Percentiles rank a stretch among this genome's conserved stretches.
These are phyloP conservation scores for Endocarpon pusillum DNA, from an alignment of 495 filamentous ascomycete species.

Conservation along the genomic window DNA sequence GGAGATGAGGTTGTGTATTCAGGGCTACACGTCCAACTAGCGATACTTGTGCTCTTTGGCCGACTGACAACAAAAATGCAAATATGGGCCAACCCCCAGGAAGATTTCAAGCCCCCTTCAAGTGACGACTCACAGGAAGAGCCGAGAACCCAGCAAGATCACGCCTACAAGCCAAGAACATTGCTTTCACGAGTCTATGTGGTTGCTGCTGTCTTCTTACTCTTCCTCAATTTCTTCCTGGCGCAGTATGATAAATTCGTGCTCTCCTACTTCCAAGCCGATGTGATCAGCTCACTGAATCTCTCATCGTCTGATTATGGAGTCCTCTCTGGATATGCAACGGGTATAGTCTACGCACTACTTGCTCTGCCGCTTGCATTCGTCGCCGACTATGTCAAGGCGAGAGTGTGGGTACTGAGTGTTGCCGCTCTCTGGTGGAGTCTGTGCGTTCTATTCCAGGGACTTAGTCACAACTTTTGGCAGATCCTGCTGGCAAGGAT, in stretches of 20 bases:
- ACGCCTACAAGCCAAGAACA: no score
- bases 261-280: slow-evolving; percentile 16
- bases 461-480: slow-evolving; percentile 15
- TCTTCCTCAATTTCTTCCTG: slow-evolving; percentile 20
- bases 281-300: slow-evolving; percentile 9
- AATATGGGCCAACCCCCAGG: no score
- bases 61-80: no score
- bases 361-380: slow-evolving; percentile 14
- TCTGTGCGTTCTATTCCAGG: slow-evolving; percentile 17
- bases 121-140: no score
- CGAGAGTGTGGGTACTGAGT: slow-evolving; percentile 14
- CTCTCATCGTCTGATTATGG: slow-evolving; percentile 11
- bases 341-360: slow-evolving; percentile 17
- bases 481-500: slow-evolving; percentile 18
- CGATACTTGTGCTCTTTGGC: no score
- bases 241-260: slow-evolving; percentile 23
- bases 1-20: no score
- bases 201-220: slow-evolving; percentile 13
- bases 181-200: no score
- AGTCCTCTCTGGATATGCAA: slow-evolving; percentile 18
- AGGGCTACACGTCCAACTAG: no score
- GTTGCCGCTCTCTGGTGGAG: slow-evolving; percentile 16
- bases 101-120: no score
- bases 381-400: slow-evolving; percentile 13
- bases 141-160: no score